These are phyloP conservation scores for Diaporthe caulivora DNA, from an alignment of 2,329 filamentous ascomycete species.

Conservation along the genomic window DNA sequence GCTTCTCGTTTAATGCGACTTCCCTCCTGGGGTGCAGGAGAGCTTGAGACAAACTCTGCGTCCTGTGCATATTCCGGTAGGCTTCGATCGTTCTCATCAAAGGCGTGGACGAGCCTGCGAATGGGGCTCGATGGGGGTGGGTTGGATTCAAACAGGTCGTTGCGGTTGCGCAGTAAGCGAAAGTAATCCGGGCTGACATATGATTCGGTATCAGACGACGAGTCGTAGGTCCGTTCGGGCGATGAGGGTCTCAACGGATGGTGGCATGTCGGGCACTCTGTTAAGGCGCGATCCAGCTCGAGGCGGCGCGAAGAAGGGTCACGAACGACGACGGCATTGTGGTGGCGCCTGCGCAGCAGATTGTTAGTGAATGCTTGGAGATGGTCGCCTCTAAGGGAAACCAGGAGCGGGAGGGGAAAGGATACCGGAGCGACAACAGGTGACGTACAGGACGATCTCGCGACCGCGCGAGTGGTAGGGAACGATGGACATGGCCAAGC, in stretches of 20 bases:
- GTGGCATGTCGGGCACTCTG: slow-evolving; percentile 92
- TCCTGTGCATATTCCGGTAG: slow-evolving; percentile 47
- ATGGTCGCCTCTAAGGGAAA: background rate
- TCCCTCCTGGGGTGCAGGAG: slow-evolving; percentile 60
- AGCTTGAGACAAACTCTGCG: slow-evolving; percentile 67
- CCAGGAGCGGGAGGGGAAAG: background rate
- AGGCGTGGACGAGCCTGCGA: slow-evolving; percentile 64
- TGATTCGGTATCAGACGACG: slow-evolving; percentile 62
- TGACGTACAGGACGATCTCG: slow-evolving; percentile 83
- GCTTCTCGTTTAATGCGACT: slow-evolving; percentile 87
- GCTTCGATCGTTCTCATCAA: slow-evolving; percentile 47
- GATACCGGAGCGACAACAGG: slow-evolving; percentile 37
- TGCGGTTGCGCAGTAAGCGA: slow-evolving; percentile 80
- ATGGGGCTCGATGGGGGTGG: slow-evolving; percentile 65
- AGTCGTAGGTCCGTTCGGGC: slow-evolving; percentile 64
- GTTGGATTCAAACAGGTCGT: slow-evolving; percentile 58
- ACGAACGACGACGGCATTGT: slow-evolving; percentile 91
- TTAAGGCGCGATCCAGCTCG: slow-evolving; percentile 77
- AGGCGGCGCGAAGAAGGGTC: slow-evolving; percentile 88
- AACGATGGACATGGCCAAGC: slow-evolving; percentile 72
- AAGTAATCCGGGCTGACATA: slow-evolving; percentile 96
- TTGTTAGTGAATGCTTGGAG: background rate
- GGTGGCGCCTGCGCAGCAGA: slow-evolving; percentile 77
- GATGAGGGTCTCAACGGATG: slow-evolving; percentile 71
- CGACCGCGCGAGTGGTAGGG: slow-evolving; percentile 81